These are phyloP conservation scores for Arachnomyces sp. DNA, from an alignment of 2,329 filamentous ascomycete genomes.

Conservation along the genomic window DNA sequence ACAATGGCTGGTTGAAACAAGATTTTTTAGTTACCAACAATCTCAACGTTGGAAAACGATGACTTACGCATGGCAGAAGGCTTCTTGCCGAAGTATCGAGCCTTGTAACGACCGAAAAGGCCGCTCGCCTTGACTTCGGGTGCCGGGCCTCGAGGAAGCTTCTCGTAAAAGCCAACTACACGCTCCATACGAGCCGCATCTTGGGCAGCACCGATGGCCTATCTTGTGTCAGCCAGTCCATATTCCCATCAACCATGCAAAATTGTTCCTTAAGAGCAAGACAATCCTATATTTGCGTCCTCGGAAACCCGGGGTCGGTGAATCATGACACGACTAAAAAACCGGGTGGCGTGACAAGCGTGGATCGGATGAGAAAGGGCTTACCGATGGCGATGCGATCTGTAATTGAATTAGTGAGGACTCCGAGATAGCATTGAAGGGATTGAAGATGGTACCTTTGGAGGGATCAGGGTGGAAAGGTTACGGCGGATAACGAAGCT, in stretches of 20 bases:
- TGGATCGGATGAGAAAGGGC: conserved; percentile 33
- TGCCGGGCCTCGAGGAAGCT: conserved; percentile 85
- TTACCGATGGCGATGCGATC: conserved; percentile 79
- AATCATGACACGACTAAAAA: no score
- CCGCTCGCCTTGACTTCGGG: conserved; percentile 76
- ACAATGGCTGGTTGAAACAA: conserved; percentile 60
- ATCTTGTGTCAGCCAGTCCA: conserved; percentile 13
- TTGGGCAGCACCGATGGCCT: conserved; percentile 91
- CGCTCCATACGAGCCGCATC: conserved; percentile 97
- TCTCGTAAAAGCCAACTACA: conserved; percentile 98
- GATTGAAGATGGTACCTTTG: conserved; percentile 61
- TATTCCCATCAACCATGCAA: not conserved
- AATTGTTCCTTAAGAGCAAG: no score
- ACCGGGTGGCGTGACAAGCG: no score
- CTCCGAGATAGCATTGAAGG: conserved; percentile 34
- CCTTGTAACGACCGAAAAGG: conserved; percentile 78
- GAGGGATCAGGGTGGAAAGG: conserved; percentile 97
- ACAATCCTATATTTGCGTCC: no score
- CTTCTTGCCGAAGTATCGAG: conserved; percentile 89
- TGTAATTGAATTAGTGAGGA: conserved; percentile 36
- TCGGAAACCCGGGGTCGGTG: no score
- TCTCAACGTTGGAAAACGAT: not conserved
- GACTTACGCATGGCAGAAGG: conserved; percentile 75
- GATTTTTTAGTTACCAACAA: conserved; percentile 2
- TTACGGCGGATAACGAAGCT: conserved; percentile 84